A percentile compares a stretch with the other conserved stretches of the same genome.
Conservation (phyloP, 1,139 yeast genomes). For the Ogataea hybrid region DNA sequence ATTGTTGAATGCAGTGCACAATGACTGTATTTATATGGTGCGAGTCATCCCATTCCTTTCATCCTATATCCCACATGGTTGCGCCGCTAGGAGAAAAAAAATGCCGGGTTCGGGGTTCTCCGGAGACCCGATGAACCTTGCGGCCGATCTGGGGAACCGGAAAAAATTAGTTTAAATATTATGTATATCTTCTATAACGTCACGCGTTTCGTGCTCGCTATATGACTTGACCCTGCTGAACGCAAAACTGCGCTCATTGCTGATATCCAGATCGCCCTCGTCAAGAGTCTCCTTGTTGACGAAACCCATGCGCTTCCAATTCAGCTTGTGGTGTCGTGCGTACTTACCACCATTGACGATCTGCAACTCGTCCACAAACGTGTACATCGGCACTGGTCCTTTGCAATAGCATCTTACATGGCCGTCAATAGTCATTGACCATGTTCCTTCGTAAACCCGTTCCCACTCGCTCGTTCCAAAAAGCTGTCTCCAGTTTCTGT, state of each 20-base stretch:
- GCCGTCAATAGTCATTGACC: constrained; percentile 57
- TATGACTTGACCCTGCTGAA: constrained; percentile 64
- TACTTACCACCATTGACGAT: constrained; percentile 55
- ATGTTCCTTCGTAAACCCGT: constrained; percentile 47
- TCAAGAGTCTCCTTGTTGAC: constrained; percentile 48
- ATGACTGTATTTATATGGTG: neutral
- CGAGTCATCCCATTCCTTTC: constrained; percentile 9
- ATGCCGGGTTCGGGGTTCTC: constrained; percentile 9
- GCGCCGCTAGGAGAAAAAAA: constrained; percentile 6
- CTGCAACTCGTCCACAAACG: constrained; percentile 60
- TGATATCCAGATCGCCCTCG: constrained; percentile 51
- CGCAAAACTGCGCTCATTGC: constrained; percentile 73
- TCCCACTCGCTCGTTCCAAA: constrained; percentile 30
- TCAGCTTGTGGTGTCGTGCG: constrained; percentile 58
- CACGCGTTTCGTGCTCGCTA: constrained; percentile 2
- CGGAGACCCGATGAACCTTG: constrained; percentile 10
- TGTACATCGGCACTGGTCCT: constrained; percentile 63
- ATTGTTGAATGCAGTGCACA: neutral
- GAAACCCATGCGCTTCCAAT: constrained; percentile 64
- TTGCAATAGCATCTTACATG: constrained; percentile 48
- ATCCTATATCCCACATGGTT: constrained; percentile 10
- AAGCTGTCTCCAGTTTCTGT: constrained; percentile 29
- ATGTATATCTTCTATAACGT: neutral
- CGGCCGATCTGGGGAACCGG: constrained; percentile 11
- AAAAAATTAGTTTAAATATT: neutral